phyloP scores from a whole-genome alignment of 2,329 filamentous ascomycete genomes.

The Neonectria coccinea region DNA sequence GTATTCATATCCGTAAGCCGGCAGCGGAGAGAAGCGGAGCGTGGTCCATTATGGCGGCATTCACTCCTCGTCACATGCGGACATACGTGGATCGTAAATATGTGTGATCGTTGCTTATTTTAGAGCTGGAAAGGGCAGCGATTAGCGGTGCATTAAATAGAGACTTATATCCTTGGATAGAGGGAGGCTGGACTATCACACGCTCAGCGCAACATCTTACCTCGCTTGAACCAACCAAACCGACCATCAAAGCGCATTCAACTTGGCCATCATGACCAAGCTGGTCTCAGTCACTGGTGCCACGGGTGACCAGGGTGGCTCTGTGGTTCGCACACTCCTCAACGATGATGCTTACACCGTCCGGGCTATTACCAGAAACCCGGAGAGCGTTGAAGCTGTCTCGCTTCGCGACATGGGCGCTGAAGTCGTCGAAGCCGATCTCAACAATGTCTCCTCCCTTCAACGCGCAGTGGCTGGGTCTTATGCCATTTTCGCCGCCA shows the following conservation, averaged over 20 bases:
- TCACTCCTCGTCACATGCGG: not conserved
- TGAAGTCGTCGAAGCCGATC: constrained; percentile 50
- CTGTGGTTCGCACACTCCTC: constrained; percentile 54
- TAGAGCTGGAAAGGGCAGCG: not conserved
- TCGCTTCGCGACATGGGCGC: constrained; percentile 49
- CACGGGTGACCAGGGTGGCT: constrained; percentile 56
- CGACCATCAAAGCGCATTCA: not conserved
- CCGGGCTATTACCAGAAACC: constrained; percentile 54
- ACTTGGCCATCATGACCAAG: constrained; percentile 48
- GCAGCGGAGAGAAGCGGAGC: not conserved
- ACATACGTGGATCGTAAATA: not conserved
- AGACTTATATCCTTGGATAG: not conserved
- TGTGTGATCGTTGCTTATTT: not conserved
- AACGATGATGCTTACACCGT: constrained; percentile 52
- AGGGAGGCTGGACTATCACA: not conserved
- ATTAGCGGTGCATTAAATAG: not conserved
- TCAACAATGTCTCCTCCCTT: constrained; percentile 47
- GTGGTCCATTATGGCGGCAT: not conserved
- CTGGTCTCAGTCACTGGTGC: constrained; percentile 52
- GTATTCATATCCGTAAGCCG: too few species aligned
- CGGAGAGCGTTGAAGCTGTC: constrained; percentile 46
- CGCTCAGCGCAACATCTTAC: not conserved
- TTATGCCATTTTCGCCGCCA: constrained; percentile 49
- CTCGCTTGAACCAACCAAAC: not conserved
- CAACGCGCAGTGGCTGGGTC: constrained; percentile 48